These are phyloP conservation scores for Botrytis deweyae DNA, from an alignment of 2,329 filamentous ascomycete species.

Conservation along the genomic window DNA sequence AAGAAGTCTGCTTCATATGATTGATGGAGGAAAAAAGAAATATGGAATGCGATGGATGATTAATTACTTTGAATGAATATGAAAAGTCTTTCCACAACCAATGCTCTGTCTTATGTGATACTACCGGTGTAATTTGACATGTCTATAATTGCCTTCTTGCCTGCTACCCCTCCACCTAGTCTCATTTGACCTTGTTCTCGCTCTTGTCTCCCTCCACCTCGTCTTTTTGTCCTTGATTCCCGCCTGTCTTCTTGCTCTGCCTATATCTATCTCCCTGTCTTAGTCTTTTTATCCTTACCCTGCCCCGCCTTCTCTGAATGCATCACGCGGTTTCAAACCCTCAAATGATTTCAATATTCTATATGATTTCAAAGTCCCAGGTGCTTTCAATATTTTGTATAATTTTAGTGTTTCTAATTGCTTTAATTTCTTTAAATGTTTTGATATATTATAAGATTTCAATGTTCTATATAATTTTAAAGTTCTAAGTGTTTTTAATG, in stretches of 20 bases:
- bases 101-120: not conserved
- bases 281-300: not conserved
- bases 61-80: constrained; percentile 17
- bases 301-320: not conserved
- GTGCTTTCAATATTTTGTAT: no score
- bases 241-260: not conserved
- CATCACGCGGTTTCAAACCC: not conserved
- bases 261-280: not conserved
- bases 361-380: no score
- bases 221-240: not conserved
- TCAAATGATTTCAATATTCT: not conserved
- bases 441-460: no score
- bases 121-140: not conserved
- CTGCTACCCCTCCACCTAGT: not conserved
- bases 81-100: constrained; percentile 17
- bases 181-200: not conserved
- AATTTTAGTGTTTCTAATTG: no score
- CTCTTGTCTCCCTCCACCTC: not conserved
- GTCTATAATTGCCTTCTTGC: not conserved
- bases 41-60: constrained; percentile 4
- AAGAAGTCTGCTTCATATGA: constrained; percentile 21
- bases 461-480: no score
- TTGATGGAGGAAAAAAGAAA: constrained; percentile 20
- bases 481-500: no score
- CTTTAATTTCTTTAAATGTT: no score